phyloP scores from a whole-genome alignment of 768 basidiomycete species.

The Amanita fuliginea region DNA sequence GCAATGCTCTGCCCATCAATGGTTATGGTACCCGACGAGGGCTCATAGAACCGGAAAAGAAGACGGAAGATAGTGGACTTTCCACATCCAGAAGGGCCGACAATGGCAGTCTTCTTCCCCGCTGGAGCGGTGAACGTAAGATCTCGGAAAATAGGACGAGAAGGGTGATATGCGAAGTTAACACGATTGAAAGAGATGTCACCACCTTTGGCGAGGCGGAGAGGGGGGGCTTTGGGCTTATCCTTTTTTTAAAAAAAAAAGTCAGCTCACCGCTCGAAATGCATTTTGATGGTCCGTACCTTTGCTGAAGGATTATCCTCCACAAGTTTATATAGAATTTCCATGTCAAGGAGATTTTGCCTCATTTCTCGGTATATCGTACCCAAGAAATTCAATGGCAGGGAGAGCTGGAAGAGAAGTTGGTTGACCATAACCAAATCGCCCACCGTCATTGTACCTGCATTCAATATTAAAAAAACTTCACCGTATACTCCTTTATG shows the following conservation, averaged over 20 bases:
- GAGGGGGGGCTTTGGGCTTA: constrained; percentile 50
- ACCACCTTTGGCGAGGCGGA: constrained; percentile 58
- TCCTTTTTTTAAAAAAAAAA: constrained; percentile 38
- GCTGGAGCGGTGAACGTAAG: constrained; percentile 89
- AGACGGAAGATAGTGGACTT: constrained; percentile 96
- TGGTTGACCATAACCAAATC: constrained; percentile 99
- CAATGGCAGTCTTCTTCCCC: constrained; percentile 94
- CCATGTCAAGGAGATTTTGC: constrained; percentile 96
- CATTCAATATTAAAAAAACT: not conserved
- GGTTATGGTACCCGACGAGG: constrained; percentile 65
- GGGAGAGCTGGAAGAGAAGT: constrained; percentile 91
- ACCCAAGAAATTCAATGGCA: constrained; percentile 95
- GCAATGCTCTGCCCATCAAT: constrained; percentile 85
- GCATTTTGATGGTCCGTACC: constrained; percentile 23
- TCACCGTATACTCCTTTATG: not conserved
- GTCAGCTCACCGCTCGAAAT: not conserved
- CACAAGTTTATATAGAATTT: constrained; percentile 83
- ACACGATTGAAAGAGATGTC: constrained; percentile 91
- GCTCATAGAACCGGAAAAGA: constrained; percentile 90
- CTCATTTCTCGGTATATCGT: constrained; percentile 96
- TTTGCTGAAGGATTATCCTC: constrained; percentile 64
- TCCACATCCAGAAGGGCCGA: constrained; percentile 94
- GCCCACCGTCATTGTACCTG: constrained; percentile 96
- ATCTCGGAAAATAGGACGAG: constrained; percentile 82
- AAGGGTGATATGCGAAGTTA: constrained; percentile 83